Evolutionary conservation across 306 rosid species (phyloP), one percentile per base, ranked within the genome.

Genomic region (Medicago ruthenica): DNA sequence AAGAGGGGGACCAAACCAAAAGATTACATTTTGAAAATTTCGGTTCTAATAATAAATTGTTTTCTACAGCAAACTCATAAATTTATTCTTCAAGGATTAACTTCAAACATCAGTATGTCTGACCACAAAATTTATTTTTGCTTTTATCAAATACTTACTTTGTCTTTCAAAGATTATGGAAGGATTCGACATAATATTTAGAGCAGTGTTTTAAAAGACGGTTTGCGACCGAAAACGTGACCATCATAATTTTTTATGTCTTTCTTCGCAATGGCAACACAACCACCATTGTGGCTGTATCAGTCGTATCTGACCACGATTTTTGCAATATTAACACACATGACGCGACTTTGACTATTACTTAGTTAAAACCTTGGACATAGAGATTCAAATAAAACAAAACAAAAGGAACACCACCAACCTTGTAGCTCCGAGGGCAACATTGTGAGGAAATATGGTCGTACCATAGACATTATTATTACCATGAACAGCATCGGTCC

Each of bases 401-500:
- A 15, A 72, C 15, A 27, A 62, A 67, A 17, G 5, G 47, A 18
- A 39, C 53, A 50, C 18, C 24, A 58, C 7, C 9, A 37, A 70
- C 60, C 45, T 50, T 6, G 55, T 61, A 7, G 67, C 89, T 48
- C 97, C 89, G 39, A 92, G 93, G 9, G 86, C 86, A 85, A 88
- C 79, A 81, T 92, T 92, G 82, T 90, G 92, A 80, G 92, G 92
- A 66, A 84, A 92, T 24, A 87, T 82, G 1, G 96, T 90, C 62
- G 94, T 87, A 66, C 94, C 97, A 45, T 86, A 90, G 39, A 86
- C 85, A 77, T 64, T 87, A 45, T 86, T 88, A 79, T 90, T 90
- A 3, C 94, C 94, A 85, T 92, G 92, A 84, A 90, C 83, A n/a
- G 91, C 92, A 67, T 92, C 96, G 48, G 81, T 67, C 18, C 91